Evolutionary conservation across 164 flowering plant species (phyloP), one percentile per base, ranked within the genome.

Genomic region (Dillenia suffruticosa): DNA sequence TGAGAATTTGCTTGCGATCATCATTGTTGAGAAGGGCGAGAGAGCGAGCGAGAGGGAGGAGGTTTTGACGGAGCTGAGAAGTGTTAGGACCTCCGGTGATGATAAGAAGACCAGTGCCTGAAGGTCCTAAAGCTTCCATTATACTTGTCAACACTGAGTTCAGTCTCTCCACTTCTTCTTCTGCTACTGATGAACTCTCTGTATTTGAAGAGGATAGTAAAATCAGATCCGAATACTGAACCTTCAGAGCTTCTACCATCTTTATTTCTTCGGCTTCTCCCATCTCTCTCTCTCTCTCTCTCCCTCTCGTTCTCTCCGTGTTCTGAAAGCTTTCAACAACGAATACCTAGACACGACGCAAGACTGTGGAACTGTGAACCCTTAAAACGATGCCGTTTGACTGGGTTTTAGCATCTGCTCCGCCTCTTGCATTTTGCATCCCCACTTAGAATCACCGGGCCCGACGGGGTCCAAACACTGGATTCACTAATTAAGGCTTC

Each of bases 61-160:
- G 89, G 9, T 49, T 54, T 0, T 49, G 70, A 47, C 91, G 90
- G 51, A 81, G 84, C 17, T 45, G 9, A 51, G 84, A 69, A 43
- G 82, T 80, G 48, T 74, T 63, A 9, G 90, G 91, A 51, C 87
- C 84, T 2, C 80, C 89, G 13, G 70, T 69, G 58, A 93, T 66
- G 1, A 89, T 60, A 12, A 93, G 73, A 0, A 93, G 84, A 44
- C 97, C 98, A 5, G 90, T 92, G 9, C 98, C 98, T 3, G 61
- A 47, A 26, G 90, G 97, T 46, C 98, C 98, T 60, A 93, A 84
- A 77, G 78, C 70, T 77, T 88, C 78, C 84, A 86, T 70, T 45
- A 89, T 55, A 12, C 54, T 53, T 53, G 49, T 63, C 13, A 78
- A 64, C n/a, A 85, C 65, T 16, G 72, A 65, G n/a, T 80, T 72